Conservation (phyloP, 2,329 filamentous ascomycete species). For the Westerdykella ornata region DNA sequence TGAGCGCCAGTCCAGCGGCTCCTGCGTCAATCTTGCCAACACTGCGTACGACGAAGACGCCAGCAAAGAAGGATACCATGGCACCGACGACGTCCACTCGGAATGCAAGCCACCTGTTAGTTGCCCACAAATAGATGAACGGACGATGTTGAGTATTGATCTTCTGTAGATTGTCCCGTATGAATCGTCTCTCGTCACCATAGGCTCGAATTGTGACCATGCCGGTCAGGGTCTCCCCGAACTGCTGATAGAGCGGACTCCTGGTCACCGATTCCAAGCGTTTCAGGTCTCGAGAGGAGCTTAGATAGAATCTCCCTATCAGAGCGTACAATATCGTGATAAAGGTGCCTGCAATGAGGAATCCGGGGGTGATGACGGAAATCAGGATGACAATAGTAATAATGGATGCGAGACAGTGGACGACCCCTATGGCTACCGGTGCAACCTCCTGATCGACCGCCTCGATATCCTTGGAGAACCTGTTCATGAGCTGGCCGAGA, state of each 20-base stretch:
- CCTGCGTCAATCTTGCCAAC: conserved; percentile 81
- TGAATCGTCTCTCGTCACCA: conserved; percentile 86
- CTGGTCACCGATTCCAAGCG: conserved; percentile 88
- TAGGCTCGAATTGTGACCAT: conserved; percentile 97
- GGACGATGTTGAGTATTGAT: conserved; percentile 89
- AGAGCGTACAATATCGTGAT: conserved; percentile 77
- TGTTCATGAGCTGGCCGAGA: conserved; percentile 92
- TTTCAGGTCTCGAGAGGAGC: conserved; percentile 90
- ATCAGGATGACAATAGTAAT: conserved; percentile 84
- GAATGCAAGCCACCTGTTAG: conserved; percentile 93
- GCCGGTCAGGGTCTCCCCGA: conserved; percentile 88
- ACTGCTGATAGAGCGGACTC: conserved; percentile 94
- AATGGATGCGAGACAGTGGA: conserved; percentile 62
- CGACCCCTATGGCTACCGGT: conserved; percentile 73
- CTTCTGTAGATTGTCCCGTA: conserved; percentile 78
- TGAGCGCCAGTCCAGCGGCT: conserved; percentile 85
- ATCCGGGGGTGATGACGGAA: conserved; percentile 79
- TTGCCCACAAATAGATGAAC: conserved; percentile 93
- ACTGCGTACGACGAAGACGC: conserved; percentile 79
- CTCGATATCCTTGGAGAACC: conserved; percentile 96
- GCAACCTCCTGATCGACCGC: conserved; percentile 93
- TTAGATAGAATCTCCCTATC: conserved; percentile 81
- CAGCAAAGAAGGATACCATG: conserved; percentile 86
- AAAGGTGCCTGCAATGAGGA: conserved; percentile 78
- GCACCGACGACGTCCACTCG: conserved; percentile 87